phyloP scores from a whole-genome alignment of 495 filamentous ascomycete genomes.

The Immersiella caudata region DNA sequence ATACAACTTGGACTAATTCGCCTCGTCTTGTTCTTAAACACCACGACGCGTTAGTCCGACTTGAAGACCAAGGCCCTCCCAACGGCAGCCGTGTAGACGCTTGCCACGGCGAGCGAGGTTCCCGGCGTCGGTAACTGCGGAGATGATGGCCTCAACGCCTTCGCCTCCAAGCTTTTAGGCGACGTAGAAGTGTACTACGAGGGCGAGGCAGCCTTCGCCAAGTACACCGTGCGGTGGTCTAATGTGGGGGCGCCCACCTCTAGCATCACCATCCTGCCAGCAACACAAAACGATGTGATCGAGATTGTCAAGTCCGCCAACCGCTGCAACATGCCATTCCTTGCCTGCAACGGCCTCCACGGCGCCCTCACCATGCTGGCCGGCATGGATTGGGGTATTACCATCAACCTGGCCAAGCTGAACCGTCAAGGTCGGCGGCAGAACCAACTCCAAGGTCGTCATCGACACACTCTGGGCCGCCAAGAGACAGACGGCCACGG shows the following conservation, averaged over 20 bases:
- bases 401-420: conserved; percentile 49
- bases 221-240: conserved; percentile 21
- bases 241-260: conserved; percentile 43
- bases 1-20: too few relatives aligned
- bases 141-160: background rate
- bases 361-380: conserved; percentile 47
- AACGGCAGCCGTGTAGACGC: background rate
- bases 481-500: conserved; percentile 51
- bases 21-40: too few relatives aligned
- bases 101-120: background rate
- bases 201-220: conserved; percentile 3
- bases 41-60: background rate
- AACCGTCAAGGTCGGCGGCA: conserved; percentile 57
- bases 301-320: conserved; percentile 53
- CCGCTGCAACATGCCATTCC: conserved; percentile 50
- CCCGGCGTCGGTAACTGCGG: background rate
- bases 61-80: background rate
- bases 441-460: conserved; percentile 42
- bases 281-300: conserved; percentile 55
- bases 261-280: conserved; percentile 47
- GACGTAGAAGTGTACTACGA: conserved; percentile 50
- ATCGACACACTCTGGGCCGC: conserved; percentile 41
- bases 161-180: conserved; percentile 38
- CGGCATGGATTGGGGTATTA: conserved; percentile 51
- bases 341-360: conserved; percentile 54